Evolutionary conservation across 1,284 basidiomycete genomes (phyloP), one percentile per base, ranked within the genome.

Genomic region (Leccinum variabile): DNA sequence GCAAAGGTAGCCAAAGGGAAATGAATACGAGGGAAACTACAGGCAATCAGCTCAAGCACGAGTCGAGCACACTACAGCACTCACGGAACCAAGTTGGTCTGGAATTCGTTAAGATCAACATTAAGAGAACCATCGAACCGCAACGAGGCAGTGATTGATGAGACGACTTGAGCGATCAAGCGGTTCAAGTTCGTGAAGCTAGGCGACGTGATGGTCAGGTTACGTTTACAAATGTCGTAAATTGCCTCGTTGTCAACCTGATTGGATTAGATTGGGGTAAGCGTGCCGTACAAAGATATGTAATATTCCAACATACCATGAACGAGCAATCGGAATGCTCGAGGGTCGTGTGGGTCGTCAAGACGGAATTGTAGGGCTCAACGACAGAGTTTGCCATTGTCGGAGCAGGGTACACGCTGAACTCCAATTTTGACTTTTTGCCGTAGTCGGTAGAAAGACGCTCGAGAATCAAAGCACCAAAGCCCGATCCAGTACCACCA

Each of bases 321-420:
- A 98, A 98, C 32, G 97, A 98, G 80, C 97, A 99, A 82, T 99
- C 97, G 32, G 95, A 97, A 84, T 99, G 96, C 82, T 99, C 97
- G 60, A 99, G 90, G 49, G 97, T 99, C 59, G 97, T 98, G 82
- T 99, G 97, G 54, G 97, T 99, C 66, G 97, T 99, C 74, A 99
- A 82, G 66, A 99, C 95, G 55, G 96, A 96, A 86, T 99, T 99
- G 86, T 99, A 99, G 8, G 97, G 97, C 82, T 99, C 97, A 56
- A 99, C 97, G 66, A 99, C 95, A 10, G 96, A 98, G 80, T 92
- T 97, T 62, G 94, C 93, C 82, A 97, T 91, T 68, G 91, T 92
- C 54, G 95, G 94, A 28, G 95, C 92, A 59, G 97, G 97, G 82
- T 98, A 98, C 61, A 99, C 95, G 68, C 93, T 92, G 84, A 99